Evolutionary conservation across 768 basidiomycete genomes (phyloP).

Genomic region (Stropharia rugosoannulata): DNA sequence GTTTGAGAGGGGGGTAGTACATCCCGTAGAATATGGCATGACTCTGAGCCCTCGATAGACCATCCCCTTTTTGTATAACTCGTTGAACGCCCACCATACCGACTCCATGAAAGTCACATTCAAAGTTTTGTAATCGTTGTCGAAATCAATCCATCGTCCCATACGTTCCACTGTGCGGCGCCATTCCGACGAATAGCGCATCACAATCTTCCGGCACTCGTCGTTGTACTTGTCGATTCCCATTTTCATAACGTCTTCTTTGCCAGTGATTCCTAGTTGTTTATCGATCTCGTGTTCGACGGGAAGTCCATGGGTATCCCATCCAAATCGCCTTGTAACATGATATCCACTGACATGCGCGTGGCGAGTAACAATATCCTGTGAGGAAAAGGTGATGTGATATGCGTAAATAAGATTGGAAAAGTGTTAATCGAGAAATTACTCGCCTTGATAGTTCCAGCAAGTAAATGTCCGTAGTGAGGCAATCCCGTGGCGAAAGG

Average conservation of each 20-base stretch:
- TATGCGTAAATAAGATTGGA: not conserved
- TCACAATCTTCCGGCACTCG: constrained; percentile 94
- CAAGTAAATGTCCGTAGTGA: constrained; percentile 92
- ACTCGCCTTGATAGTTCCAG: constrained; percentile 88
- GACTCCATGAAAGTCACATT: constrained; percentile 95
- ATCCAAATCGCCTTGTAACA: constrained; percentile 93
- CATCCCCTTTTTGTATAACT: constrained; percentile 88
- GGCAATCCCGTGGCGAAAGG: constrained; percentile 97
- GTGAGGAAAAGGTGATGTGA: constrained; percentile 9
- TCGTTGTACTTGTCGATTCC: constrained; percentile 98
- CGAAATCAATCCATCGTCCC: constrained; percentile 99
- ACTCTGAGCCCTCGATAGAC: constrained; percentile 94
- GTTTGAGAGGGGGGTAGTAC: constrained; percentile 94
- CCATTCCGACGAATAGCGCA: constrained; percentile 97
- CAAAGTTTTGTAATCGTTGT: constrained; percentile 98
- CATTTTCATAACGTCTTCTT: constrained; percentile 91
- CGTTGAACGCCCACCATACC: constrained; percentile 98
- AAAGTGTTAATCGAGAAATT: not conserved
- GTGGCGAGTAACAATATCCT: constrained; percentile 98
- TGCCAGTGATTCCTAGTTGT: constrained; percentile 86
- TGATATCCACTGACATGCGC: constrained; percentile 92
- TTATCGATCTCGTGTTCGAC: constrained; percentile 99
- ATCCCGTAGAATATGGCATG: constrained; percentile 98
- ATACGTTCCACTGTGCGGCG: constrained; percentile 92
- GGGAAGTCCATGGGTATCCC: constrained; percentile 98